Conservation (phyloP, 345 rosid genomes). For the thale cress (Arabidopsis thaliana) region DNA sequence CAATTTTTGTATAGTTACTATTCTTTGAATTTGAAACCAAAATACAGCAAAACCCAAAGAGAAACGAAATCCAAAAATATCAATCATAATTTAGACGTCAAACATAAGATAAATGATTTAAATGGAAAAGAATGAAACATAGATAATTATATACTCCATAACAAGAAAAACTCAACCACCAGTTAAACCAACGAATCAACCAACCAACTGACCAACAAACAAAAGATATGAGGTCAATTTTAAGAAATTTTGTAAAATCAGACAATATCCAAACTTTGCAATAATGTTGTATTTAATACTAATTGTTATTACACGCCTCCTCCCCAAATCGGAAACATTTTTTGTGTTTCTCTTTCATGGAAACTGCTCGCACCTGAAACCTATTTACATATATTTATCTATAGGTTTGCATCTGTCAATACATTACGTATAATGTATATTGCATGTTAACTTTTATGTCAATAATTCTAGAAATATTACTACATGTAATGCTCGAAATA, state of each 20-base stretch:
- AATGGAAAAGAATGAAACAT: background rate
- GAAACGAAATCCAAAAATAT: conserved; percentile 10
- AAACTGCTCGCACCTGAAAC: conserved; percentile 37
- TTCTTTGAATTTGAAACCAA: background rate
- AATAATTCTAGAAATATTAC: conserved; percentile 2
- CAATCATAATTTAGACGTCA: conserved; percentile 26
- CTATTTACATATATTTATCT: background rate
- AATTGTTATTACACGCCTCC: conserved; percentile 30
- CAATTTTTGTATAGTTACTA: background rate
- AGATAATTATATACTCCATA: background rate
- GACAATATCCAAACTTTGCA: conserved; percentile 38
- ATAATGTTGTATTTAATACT: conserved; percentile 32
- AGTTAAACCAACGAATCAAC: conserved; percentile 40
- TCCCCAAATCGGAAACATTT: conserved; percentile 40
- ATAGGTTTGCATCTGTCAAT: background rate
- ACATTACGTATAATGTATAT: background rate
- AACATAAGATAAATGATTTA: conserved; percentile 16
- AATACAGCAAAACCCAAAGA: background rate
- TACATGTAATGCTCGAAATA: background rate
- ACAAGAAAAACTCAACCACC: conserved; percentile 38
- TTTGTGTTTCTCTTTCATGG: conserved; percentile 34
- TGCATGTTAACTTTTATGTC: conserved; percentile 11
- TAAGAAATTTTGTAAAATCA: conserved; percentile 32
- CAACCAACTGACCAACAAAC: conserved; percentile 46
- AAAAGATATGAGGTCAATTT: conserved; percentile 36